phyloP scores from a whole-genome alignment of 106 monocot genomes.

The Dioscorea zingiberensis region DNA sequence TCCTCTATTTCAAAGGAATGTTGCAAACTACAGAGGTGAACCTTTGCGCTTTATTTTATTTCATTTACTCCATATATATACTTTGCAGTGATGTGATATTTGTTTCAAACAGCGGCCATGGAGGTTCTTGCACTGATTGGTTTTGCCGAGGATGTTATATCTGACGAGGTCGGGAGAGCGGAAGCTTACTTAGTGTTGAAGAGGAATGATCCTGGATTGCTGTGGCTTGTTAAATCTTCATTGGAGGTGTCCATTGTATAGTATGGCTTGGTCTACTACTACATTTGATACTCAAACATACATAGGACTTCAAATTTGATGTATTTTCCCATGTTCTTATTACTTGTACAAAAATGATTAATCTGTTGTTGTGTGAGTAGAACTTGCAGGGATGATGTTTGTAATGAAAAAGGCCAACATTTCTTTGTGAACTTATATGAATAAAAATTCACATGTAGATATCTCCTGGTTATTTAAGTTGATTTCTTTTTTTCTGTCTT shows the following conservation, averaged over 20 bases:
- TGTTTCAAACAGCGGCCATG: conserved; percentile 71
- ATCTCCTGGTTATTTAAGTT: too few relatives aligned
- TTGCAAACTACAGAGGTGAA: conserved; percentile 68
- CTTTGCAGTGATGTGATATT: not conserved
- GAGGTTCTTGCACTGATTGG: conserved; percentile 71
- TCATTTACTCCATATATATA: not conserved
- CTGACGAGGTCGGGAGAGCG: conserved; percentile 50
- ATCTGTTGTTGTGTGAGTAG: too few relatives aligned
- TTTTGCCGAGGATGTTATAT: conserved; percentile 60
- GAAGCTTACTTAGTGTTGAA: conserved; percentile 75
- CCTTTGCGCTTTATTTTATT: not conserved
- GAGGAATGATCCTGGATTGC: conserved; percentile 85
- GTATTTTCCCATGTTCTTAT: too few relatives aligned
- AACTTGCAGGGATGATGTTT: too few relatives aligned
- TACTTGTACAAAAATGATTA: too few relatives aligned
- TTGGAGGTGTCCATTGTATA: conserved; percentile 38
- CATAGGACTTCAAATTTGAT: too few relatives aligned
- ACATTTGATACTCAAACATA: too few relatives aligned
- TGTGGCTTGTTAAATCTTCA: conserved; percentile 90
- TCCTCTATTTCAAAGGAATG: conserved; percentile 70
- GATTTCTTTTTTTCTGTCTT: too few relatives aligned
- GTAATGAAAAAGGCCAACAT: too few relatives aligned
- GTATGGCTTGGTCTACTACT: not conserved
- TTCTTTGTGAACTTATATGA: too few relatives aligned
- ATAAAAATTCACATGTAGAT: too few relatives aligned